These are phyloP conservation scores for Penicillium simplicissimum DNA, from an alignment of 495 filamentous ascomycete species.

Conservation along the genomic window DNA sequence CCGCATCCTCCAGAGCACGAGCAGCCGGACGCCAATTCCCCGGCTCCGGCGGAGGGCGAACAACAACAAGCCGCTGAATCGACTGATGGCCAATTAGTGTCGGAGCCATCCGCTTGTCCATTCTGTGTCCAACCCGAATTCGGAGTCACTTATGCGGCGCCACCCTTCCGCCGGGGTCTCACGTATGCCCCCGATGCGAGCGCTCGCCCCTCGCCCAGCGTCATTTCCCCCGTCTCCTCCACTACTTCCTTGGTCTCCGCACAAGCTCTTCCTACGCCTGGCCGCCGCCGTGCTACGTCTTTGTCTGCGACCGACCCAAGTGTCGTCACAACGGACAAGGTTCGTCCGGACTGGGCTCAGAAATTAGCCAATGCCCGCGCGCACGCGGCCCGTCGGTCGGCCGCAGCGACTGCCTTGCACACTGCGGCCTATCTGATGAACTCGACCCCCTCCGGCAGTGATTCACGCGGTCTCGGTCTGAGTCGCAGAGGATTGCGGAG, in stretches of 20 bases:
- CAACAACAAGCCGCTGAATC: constrained; percentile 31
- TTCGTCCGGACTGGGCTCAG: constrained; percentile 91
- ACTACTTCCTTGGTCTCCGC: constrained; percentile 52
- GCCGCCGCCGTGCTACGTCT: constrained; percentile 72
- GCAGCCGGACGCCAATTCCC: constrained; percentile 52
- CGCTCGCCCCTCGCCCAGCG: constrained; percentile 42
- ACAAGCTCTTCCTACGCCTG: constrained; percentile 31
- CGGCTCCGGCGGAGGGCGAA: constrained; percentile 41
- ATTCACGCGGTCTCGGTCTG: constrained; percentile 48
- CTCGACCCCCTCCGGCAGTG: constrained; percentile 50
- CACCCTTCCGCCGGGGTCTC: constrained; percentile 83
- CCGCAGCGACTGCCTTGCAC: constrained; percentile 91
- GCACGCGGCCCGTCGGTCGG: constrained; percentile 81
- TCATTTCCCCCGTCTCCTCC: constrained; percentile 73
- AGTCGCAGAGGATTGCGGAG: constrained; percentile 50
- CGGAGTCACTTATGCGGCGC: constrained; percentile 87
- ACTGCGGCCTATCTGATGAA: constrained; percentile 94
- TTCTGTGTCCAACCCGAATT: constrained; percentile 96
- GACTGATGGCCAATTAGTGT: constrained; percentile 70
- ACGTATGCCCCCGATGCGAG: constrained; percentile 58
- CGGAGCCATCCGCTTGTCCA: constrained; percentile 89
- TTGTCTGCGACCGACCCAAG: constrained; percentile 75
- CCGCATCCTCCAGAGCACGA: constrained; percentile 91
- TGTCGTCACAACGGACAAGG: constrained; percentile 87
- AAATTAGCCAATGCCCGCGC: constrained; percentile 84